phyloP scores from a whole-genome alignment of 371 early-diverging fungal genomes.

The Rhizopus stolonifer region DNA sequence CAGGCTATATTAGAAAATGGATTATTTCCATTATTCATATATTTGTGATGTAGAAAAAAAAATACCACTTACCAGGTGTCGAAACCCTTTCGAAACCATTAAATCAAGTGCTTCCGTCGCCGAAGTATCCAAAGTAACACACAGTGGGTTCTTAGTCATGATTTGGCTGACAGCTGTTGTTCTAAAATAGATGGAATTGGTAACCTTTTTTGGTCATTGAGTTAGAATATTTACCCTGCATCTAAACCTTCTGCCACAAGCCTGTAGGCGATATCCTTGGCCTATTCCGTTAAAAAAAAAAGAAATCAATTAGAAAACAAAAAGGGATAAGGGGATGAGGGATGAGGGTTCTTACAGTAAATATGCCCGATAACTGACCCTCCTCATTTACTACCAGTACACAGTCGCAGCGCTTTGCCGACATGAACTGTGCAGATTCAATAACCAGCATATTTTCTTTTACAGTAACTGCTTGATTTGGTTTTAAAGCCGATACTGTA shows the following conservation, averaged over 20 bases:
- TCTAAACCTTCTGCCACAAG: slow-evolving; percentile 47
- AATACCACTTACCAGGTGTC: slow-evolving; percentile 72
- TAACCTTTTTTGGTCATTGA: not conserved
- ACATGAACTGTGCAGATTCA: slow-evolving; percentile 95
- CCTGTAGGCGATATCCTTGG: slow-evolving; percentile 51
- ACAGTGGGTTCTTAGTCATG: slow-evolving; percentile 90
- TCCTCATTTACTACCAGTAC: slow-evolving; percentile 89
- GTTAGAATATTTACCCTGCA: slow-evolving; percentile 28
- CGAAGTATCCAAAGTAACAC: slow-evolving; percentile 75
- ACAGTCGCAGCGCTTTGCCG: slow-evolving; percentile 96
- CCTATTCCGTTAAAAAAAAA: slow-evolving; percentile 24
- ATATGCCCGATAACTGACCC: slow-evolving; percentile 90
- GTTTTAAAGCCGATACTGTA: slow-evolving; percentile 89
- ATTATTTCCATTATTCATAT: too few species aligned
- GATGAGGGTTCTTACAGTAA: slow-evolving; percentile 57
- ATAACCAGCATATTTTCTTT: slow-evolving; percentile 86
- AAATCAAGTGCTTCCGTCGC: slow-evolving; percentile 91
- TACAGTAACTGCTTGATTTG: slow-evolving; percentile 86
- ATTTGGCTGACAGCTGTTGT: slow-evolving; percentile 81
- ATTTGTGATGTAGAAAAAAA: not conserved
- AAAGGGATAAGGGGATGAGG: not conserved
- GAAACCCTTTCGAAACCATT: slow-evolving; percentile 92
- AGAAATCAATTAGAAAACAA: too few species aligned
- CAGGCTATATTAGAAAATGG: slow-evolving; percentile 32
- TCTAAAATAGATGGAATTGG: slow-evolving; percentile 6